Conservation (phyloP, 2,329 filamentous ascomycete species). For the Aspergillus pseudotamarii region DNA sequence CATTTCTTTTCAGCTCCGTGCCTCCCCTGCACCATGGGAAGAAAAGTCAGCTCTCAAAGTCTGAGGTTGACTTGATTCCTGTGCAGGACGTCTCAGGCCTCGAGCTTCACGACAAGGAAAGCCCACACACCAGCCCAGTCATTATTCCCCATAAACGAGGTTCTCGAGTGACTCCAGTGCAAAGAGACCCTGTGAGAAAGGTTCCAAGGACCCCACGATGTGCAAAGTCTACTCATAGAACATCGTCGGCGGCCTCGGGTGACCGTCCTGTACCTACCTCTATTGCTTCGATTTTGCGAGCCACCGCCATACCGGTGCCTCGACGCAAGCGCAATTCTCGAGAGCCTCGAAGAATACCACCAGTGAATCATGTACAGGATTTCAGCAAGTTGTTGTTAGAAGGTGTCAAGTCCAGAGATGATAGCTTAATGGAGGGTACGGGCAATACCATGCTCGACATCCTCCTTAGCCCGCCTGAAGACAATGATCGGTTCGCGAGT, state of each 20-base stretch:
- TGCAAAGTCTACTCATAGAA: conserved; percentile 24
- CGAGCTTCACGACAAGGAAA: conserved; percentile 19
- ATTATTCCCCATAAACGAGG: conserved; percentile 39
- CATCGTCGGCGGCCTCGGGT: conserved; percentile 32
- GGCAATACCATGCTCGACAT: conserved; percentile 55
- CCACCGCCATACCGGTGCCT: conserved; percentile 61
- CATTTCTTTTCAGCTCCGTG: conserved; percentile 41
- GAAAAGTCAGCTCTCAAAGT: conserved; percentile 9
- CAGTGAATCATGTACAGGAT: conserved; percentile 47
- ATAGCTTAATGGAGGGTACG: conserved; percentile 44
- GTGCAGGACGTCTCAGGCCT: conserved; percentile 18
- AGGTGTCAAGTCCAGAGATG: conserved; percentile 53
- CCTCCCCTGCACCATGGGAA: conserved; percentile 22
- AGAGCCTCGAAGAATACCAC: conserved; percentile 41
- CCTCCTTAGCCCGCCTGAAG: conserved; percentile 57
- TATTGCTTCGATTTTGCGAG: conserved; percentile 60
- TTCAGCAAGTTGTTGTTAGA: conserved; percentile 62
- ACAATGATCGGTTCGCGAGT: conserved; percentile 42
- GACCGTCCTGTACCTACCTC: conserved; percentile 55
- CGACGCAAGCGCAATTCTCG: conserved; percentile 43
- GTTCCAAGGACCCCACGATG: conserved; percentile 25
- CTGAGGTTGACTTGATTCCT: conserved; percentile 12
- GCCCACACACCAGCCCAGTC: conserved; percentile 34
- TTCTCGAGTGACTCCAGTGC: conserved; percentile 25
- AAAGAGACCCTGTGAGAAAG: conserved; percentile 17